Percentiles rank a stretch among this genome's conserved stretches.
phyloP scores from a whole-genome alignment of 129 eudicot species.

The Gnaphalium uliginosum region DNA sequence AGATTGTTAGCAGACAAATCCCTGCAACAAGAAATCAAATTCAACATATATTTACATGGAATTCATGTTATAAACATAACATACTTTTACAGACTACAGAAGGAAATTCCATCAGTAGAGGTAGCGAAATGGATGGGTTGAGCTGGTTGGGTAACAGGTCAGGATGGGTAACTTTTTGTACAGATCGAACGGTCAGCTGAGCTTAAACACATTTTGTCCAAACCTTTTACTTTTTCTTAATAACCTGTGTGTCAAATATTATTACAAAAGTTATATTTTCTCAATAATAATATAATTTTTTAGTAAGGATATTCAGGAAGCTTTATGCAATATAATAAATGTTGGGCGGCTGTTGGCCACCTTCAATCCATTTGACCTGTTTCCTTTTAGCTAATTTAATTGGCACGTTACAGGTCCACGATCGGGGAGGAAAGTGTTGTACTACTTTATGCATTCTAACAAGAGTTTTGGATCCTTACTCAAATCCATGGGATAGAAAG shows the following conservation, averaged over 20 bases:
- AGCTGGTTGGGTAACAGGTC: background rate
- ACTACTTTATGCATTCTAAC: background rate
- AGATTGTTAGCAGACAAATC: slow-evolving; percentile 66
- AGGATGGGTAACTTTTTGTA: background rate
- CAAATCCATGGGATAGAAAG: background rate
- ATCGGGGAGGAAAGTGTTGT: background rate
- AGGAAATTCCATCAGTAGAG: background rate
- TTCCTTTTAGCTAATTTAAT: background rate
- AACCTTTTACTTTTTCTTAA: background rate
- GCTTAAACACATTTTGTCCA: background rate
- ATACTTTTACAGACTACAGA: background rate
- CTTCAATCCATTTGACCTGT: background rate
- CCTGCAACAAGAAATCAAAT: slow-evolving; percentile 42
- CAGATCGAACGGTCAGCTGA: background rate
- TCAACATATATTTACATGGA: background rate
- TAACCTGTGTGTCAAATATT: too few relatives aligned
- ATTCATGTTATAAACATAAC: background rate
- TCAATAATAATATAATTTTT: too few relatives aligned
- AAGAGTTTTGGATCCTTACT: background rate
- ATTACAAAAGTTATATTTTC: background rate
- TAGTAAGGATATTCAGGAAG: too few relatives aligned
- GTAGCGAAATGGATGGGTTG: background rate
- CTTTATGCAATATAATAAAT: background rate
- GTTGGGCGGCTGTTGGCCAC: too few relatives aligned
- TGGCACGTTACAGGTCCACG: background rate